Base-by-base conservation (phyloP, 345 rosid genomes). In the Moricandia arvensis region DNA sequence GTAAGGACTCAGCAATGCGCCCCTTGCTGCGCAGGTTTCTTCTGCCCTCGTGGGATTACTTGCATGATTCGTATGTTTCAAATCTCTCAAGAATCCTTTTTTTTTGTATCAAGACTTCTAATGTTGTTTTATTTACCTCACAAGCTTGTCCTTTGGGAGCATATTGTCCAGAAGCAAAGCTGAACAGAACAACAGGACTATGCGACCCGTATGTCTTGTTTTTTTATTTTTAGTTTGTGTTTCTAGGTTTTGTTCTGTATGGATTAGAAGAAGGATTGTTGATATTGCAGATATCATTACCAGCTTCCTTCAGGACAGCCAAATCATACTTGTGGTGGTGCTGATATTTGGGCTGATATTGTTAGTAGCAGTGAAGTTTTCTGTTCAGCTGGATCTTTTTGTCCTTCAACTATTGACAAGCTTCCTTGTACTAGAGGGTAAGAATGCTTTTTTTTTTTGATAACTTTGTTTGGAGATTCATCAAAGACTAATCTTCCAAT, bases 111-210 rank as follows among this genome's bases (percentile, higher is more conserved):
- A n/a, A n/a, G 8, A 11, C 33, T 49, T 74, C 33, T 61, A 69
- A 51, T 67, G 8, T 68, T 57, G 43, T 38, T 66, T 7, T 70
- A 11, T 66, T 7, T 70, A 11, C 24, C 41, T 70, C 16, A 21
- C 17, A 41, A 96, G 98, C 99, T 74, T 96, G 99, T 61, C 99
- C 99, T 1, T 74, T 93, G 79, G 99, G 99, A 82, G 77, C 98
- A 64, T 86, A 85, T 78, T 96, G 99, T 71, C 99, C 99, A 45
- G 79, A 75, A 73, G 85, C 93, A 66, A 85, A 78, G 57, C 84
- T 89, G 63, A 90, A 93, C 70, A 83, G 77, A 59, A 82, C 84
- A 70, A 93, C 90, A n/a, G 98, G 97, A 54, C 68, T 86, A 73
- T 95, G 99, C 58, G 97, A 95, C 79, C 99, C 98, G 98, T 95